Base-by-base conservation (phyloP, 1,284 basidiomycete species). In the Malassezia equina region DNA sequence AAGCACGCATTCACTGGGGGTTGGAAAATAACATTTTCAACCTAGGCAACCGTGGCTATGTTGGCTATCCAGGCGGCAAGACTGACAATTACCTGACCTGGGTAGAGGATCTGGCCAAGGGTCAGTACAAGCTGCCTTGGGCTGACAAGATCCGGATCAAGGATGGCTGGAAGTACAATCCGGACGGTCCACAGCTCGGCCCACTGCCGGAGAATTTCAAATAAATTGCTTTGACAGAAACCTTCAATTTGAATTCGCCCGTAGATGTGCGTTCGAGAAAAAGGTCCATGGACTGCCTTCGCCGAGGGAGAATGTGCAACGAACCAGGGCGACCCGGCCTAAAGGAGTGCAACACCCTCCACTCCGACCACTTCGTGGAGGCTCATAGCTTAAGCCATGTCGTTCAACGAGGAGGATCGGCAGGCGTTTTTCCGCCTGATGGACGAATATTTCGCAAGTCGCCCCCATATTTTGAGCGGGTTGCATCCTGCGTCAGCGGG, bases 361-460 rank as follows among this genome's bases (percentile, higher is more conserved):
- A 51, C 51, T 32, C 47, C 64, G 3, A 61, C 36, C 36, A 19
- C 36, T 3, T 19, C 36, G 36, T 47, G 52, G 52, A 54, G 52
- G 45, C 27, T 7, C 48, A 4, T 23, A 25, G n/a, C 15, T 34
- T 21, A n/a, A 29, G 53, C 24, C 47, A 67, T 67, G 65, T 58
- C 19, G 17, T 9, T 39, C 5, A 21, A 63, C 4, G 17, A 44
- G 1, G 28, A 41, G 12, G 67, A 70, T 23, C 63, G 62, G 39
- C 40, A 62, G 32, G 66, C 65, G 7, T 68, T 70, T 44, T 70
- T 66, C 25, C 39, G 52, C 9, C 43, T 70, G 13, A 46, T 70
- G 17, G 67, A 70, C 53, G 66, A 68, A 36, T 70, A 70, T 57
- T 70, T 68, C 58, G 53, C 58, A 11, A 49, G 60, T 2, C 54